Conservation (phyloP, 768 basidiomycete species). For the Cubamyces sp. region DNA sequence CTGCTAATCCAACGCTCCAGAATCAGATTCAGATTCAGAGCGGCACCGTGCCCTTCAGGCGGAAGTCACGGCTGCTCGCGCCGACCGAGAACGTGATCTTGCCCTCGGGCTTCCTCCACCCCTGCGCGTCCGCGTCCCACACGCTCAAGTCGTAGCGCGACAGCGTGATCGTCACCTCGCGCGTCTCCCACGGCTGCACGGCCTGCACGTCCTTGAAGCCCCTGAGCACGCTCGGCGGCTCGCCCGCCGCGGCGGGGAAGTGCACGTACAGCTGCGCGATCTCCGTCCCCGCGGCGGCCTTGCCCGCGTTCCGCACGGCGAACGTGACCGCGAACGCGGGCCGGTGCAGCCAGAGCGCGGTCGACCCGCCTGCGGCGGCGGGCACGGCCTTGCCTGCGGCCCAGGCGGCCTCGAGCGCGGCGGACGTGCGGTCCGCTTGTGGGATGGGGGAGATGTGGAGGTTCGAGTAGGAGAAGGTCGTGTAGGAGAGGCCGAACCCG, state of each 20-base stretch:
- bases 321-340: conserved; percentile 68
- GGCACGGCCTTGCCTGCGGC: conserved; percentile 59
- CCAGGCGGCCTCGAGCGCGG: conserved; percentile 55
- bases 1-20: background rate
- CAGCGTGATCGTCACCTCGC: conserved; percentile 55
- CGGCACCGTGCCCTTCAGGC: conserved; percentile 50
- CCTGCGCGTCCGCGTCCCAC: conserved; percentile 76
- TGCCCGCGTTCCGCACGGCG: conserved; percentile 66
- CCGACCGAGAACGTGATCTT: conserved; percentile 66
- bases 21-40: conserved; percentile 11
- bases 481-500: conserved; percentile 89
- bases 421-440: conserved; percentile 40
- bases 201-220: conserved; percentile 65
- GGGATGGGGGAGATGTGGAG: conserved; percentile 51
- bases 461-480: conserved; percentile 72
- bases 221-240: conserved; percentile 69
- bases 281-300: conserved; percentile 54
- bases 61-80: conserved; percentile 66
- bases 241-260: conserved; percentile 56
- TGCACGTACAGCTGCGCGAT: conserved; percentile 79
- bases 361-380: conserved; percentile 58
- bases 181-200: conserved; percentile 50
- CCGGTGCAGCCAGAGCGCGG: conserved; percentile 71
- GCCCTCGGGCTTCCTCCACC: conserved; percentile 74
- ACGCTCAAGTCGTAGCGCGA: conserved; percentile 73